Evolutionary conservation across 176 grass and related monocot species (phyloP), one percentile per base, ranked within the genome.

Genomic region (Triticum timopheevii): DNA sequence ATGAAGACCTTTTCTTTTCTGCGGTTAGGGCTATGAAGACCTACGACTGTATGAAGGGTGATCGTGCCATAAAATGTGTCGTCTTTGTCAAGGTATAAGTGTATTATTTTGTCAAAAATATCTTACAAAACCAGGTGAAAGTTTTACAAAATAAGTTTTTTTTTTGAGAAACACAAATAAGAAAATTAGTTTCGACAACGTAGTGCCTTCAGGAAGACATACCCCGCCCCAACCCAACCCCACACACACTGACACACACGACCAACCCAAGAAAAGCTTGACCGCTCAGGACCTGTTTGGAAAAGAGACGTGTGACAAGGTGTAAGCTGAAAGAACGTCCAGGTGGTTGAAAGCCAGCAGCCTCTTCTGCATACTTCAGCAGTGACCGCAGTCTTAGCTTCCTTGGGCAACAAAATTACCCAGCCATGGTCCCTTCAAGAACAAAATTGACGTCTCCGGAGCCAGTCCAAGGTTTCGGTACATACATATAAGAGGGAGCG

Each of bases 401-500:
- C 33, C 86, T 88, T 91, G 82, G 50, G 23, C 50, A 91, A 17
- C 56, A 82, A 52, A 82, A 64, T 7, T 69, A 13, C 34, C 8
- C 69, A 13, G 61, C 23, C 34, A 30, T 22, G 44, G 19, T 34
- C 58, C 54, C 59, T 69, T 69, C 4, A 39, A 19, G 8, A 6
- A 59, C 50, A 54, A 54, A 54, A 54, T 7, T 54, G 80, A 87
- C 74, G 7, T 79, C 58, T 90, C 65, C 54, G 0, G 84, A 40
- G 62, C 39, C 85, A 61, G 35, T 33, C 30, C 49, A 54, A 81
- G 90, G 79, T 85, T 72, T 88, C 6, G 33, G 34, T 82, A 78
- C 87, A 82, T 85, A 91, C 88, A 91, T 91, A 88, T 64, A 62
- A 77, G 77, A 88, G 69, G 49, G 33, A 71, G 82, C 52, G 71